Evolutionary conservation across 331 rosid species (phyloP), one percentile per base, ranked within the genome.

Genomic region (Acacia pycnantha): DNA sequence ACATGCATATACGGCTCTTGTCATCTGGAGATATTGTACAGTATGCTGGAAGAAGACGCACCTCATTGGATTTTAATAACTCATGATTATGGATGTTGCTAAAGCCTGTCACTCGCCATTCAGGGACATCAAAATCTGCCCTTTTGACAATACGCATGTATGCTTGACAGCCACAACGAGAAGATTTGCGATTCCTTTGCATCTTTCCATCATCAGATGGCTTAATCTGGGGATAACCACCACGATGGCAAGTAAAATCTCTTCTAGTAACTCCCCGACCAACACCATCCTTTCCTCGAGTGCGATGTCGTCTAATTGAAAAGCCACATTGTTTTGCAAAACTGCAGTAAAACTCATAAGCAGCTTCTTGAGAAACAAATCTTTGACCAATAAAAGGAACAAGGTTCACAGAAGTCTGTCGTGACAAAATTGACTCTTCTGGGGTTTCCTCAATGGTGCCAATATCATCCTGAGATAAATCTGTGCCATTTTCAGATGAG

Each of bases 71-170:
- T 81, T 88, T 92, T 79, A 90, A 73, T 74, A 92, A 79, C 85
- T 94, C 97, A 2, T 94, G 98, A 83, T 94, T 94, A 76, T 92
- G 97, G 71, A 82, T 59, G 77, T 94, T 90, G 87, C 94, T 89
- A 78, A 94, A 94, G 26, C 97, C 98, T 22, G 95, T 92, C 68
- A 94, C 87, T 53, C 97, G 97, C 98, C 98, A 94, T 86, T 92
- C 98, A 46, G 97, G 94, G 70, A 92, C 93, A 78, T 94, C 98
- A 88, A 89, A 90, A 74, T 88, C 97, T 22, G 91, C 86, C 79
- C 90, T 87, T 83, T 90, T 94, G 54, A 94, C 98, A 78, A 94
- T 92, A 33, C 98, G 94, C 90, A 94, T 73, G 74, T 89, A 92
- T 61, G 98, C 97, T 72, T 89, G 95, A 58, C 98, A 94, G 40